Percentiles rank a stretch among this genome's conserved stretches.
Conservation (phyloP, 2,329 filamentous ascomycete genomes). For the Tolypocladium capitatum region DNA sequence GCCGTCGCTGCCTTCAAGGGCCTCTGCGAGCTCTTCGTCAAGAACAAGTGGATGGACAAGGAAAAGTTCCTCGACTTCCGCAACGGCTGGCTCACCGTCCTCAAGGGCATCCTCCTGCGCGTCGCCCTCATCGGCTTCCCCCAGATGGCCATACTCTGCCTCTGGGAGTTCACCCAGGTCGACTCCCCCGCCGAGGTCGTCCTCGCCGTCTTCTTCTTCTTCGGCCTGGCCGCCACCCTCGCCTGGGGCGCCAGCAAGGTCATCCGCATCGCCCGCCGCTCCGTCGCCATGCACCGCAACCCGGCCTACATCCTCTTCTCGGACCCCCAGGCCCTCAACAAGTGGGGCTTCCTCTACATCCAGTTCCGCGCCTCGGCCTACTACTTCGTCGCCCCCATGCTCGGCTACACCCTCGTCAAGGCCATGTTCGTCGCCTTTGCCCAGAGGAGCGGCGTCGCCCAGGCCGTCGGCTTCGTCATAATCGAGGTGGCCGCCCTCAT, state of each 20-base stretch:
- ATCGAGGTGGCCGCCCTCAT: slow-evolving; percentile 72
- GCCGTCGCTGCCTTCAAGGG: slow-evolving; percentile 70
- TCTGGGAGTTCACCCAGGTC: slow-evolving; percentile 82
- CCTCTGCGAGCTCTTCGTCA: slow-evolving; percentile 62
- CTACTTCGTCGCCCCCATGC: slow-evolving; percentile 77
- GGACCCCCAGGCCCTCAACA: slow-evolving; percentile 85
- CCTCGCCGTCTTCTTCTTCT: slow-evolving; percentile 76
- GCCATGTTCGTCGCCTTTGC: slow-evolving; percentile 75
- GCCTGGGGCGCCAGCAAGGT: slow-evolving; percentile 85
- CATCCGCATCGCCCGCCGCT: slow-evolving; percentile 75
- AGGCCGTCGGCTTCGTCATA: slow-evolving; percentile 71
- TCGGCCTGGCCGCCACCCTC: slow-evolving; percentile 66
- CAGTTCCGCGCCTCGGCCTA: slow-evolving; percentile 93
- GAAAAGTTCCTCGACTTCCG: slow-evolving; percentile 90
- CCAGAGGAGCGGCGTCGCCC: slow-evolving; percentile 56
- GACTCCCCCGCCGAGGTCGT: slow-evolving; percentile 82
- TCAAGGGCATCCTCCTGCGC: slow-evolving; percentile 89
- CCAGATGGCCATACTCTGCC: slow-evolving; percentile 76
- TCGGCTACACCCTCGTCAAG: slow-evolving; percentile 75
- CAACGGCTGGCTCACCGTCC: slow-evolving; percentile 81
- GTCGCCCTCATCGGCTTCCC: slow-evolving; percentile 83
- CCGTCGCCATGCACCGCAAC: slow-evolving; percentile 85
- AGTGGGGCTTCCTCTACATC: slow-evolving; percentile 96
- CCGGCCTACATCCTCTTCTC: slow-evolving; percentile 95
- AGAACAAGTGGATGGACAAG: slow-evolving; percentile 62